Base-by-base conservation (phyloP, 2,329 filamentous ascomycete species). In the Paraconiothyrium sp. region DNA sequence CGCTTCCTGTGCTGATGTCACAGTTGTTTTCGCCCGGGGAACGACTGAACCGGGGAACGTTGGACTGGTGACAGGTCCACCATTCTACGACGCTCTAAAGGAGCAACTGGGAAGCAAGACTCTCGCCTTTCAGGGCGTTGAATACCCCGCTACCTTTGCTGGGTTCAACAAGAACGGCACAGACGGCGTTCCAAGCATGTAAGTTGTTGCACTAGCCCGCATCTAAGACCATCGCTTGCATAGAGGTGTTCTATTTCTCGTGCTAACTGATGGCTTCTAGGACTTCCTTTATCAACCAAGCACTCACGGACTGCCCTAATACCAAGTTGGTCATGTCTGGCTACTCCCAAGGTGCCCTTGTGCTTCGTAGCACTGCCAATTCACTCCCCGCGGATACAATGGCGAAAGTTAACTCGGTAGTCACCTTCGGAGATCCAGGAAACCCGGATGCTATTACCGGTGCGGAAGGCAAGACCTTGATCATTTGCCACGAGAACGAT, bases 1-100 rank as follows among this genome's bases (percentile, higher is more conserved):
- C 30, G 47, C 43, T n/a, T 4, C 37, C 24, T 49, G 43, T 13
- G 54, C 20, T n/a, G 54, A 41, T 20, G 14, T 58, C 11, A 51
- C 39, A 8, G 51, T 54, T 13, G 37, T 41, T 10, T 54, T 54
- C 20, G 51, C 51, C 16, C 32, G 49, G 14, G 49, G 49, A 22
- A 52, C 49, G n/a, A 52, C 49, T 7, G 49, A 52, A 20, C 49
- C 49, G 9, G 49, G 49, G 14, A 80, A 79, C 60, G 79, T 80
- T 69, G 78, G 78, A 3, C 62, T 67, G 1, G 67, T 78, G 9
- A 67, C 78, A 32, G 78, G 78, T 5, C 78, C 77, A 3, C 66
- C 71, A 3, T 58, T 67, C 34, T 60, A 65, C 52, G 57, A 63
- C 27, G 60, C 55, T 20, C 46, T 67, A 35, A 34, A 48, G 7